Evolutionary conservation across 345 rosid species (phyloP), one percentile per base, ranked within the genome.

Genomic region (Euphorbia tirucalli): DNA sequence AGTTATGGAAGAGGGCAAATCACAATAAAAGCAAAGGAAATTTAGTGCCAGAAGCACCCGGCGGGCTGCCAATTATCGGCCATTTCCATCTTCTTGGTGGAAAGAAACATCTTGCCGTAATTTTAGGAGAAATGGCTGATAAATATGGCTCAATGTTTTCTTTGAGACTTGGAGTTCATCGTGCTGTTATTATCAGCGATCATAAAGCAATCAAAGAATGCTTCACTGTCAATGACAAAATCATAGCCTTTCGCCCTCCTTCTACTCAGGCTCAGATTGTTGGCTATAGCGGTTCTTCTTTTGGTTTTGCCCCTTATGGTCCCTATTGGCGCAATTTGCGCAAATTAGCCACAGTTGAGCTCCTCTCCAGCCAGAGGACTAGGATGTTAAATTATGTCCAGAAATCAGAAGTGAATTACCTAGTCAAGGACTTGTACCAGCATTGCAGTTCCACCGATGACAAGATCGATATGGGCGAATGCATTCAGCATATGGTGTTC

Each of bases 231-330:
- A 74, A 66, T 22, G 77, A 74, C 59, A 60, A 50, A 35, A 27
- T 67, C 50, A 58, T 67, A 19, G 35, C 71, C 11, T 74, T 46
- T 9, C 66, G 71, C 4, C 71, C 71, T 7, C 50, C 56, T 0
- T 74, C 77, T 9, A 59, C 50, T 32, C 77, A 74, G 37, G 71
- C 71, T 13, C 58, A 66, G 49, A 3, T 13, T 37, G 16, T 74
- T 7, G 71, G 71, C 52, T 74, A 66, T 59, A 44, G 66, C 32
- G 31, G 58, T 19, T 65, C 72, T 0, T 30, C 66, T 3, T 66
- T 74, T 2, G 77, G 77, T 2, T 74, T 74, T 46, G 72, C 77
- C 2, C 71, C 71, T 13, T 74, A 74, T 27, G 77, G 77, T 5
- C 30, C 49, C 21, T 74, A 74, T n/a, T 66, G 71, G 71, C 61